Evolutionary conservation across 1,139 yeast genomes (phyloP).

Genomic region (Saccharomyces hybrid): DNA sequence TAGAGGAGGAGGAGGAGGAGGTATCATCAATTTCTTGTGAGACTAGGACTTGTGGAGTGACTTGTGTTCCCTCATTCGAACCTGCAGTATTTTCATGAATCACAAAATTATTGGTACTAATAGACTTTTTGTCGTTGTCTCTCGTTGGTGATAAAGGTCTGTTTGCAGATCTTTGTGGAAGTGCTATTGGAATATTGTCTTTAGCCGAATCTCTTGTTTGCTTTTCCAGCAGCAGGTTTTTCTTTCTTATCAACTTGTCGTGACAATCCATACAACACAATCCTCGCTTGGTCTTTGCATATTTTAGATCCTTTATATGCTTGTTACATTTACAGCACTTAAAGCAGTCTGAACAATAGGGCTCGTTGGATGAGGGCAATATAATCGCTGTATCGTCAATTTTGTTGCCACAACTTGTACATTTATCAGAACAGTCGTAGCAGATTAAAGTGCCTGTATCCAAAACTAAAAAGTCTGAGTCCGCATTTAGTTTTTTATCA

Average conservation of each 20-base stretch:
- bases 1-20: neutral
- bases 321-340: conserved; percentile 81
- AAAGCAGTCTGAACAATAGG: conserved; percentile 87
- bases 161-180: conserved; percentile 6
- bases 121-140: neutral
- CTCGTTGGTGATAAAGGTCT: conserved; percentile 6
- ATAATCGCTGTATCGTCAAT: conserved; percentile 85
- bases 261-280: conserved; percentile 91
- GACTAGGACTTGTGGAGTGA: neutral
- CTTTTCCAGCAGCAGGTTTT: conserved; percentile 2
- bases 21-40: conserved; percentile 5
- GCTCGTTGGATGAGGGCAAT: conserved; percentile 76
- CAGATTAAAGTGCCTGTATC: conserved; percentile 90
- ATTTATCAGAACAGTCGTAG: conserved; percentile 79
- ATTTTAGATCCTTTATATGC: conserved; percentile 79
- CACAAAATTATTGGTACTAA: neutral
- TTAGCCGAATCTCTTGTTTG: neutral
- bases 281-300: conserved; percentile 90
- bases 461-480: conserved; percentile 76
- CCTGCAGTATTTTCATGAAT: neutral
- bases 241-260: conserved; percentile 41
- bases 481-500: conserved; percentile 63
- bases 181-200: conserved; percentile 2
- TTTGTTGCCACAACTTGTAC: conserved; percentile 77
- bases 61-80: neutral